These are phyloP conservation scores for Mycosarcoma mackinlayi DNA, from an alignment of 1,284 basidiomycete species.

Conservation along the genomic window DNA sequence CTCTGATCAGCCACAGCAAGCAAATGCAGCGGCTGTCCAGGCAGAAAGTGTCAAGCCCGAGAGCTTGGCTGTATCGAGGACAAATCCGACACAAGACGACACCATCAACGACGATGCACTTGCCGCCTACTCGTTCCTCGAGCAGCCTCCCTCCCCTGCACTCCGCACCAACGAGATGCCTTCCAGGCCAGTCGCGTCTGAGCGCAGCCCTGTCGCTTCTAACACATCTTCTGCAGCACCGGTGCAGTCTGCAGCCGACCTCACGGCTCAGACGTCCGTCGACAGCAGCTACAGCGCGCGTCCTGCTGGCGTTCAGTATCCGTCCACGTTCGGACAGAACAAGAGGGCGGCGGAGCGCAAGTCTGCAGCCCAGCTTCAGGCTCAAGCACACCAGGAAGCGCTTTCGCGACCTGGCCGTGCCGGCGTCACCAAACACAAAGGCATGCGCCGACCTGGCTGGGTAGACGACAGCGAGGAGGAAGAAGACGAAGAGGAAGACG, in stretches of 20 bases:
- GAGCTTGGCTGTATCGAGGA: not conserved
- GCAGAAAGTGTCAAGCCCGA: constrained; percentile 11
- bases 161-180: constrained; percentile 20
- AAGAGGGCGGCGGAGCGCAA: constrained; percentile 58
- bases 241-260: not conserved
- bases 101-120: constrained; percentile 56
- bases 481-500: constrained; percentile 59
- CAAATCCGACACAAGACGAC: constrained; percentile 26
- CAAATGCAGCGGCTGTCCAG: constrained; percentile 6
- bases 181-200: constrained; percentile 5
- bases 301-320: constrained; percentile 39
- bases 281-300: constrained; percentile 21
- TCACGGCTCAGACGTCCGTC: constrained; percentile 1
- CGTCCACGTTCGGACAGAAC: constrained; percentile 62
- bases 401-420: constrained; percentile 52
- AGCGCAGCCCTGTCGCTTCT: constrained; percentile 14
- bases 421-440: constrained; percentile 45
- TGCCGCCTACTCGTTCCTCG: constrained; percentile 61
- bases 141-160: constrained; percentile 58
- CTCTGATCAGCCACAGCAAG: constrained; percentile 24
- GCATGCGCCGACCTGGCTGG: constrained; percentile 44
- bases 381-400: constrained; percentile 59
- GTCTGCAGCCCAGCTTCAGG: constrained; percentile 59
- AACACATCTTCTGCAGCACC: not conserved
- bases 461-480: constrained; percentile 56